phyloP scores from a whole-genome alignment of 2,329 filamentous ascomycete species.

The Ciborinia camelliae region DNA sequence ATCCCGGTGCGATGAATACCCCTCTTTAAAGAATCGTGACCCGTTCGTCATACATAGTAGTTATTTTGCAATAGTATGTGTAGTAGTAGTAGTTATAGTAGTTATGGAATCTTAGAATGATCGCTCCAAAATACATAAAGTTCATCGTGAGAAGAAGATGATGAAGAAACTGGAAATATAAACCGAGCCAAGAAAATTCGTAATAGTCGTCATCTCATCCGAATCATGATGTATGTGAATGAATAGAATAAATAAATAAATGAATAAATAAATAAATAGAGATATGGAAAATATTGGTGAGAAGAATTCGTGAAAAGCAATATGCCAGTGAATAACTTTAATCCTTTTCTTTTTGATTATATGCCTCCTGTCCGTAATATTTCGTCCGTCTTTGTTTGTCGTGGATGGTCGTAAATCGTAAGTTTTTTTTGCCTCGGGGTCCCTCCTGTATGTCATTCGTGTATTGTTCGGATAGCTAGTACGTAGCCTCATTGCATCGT shows the following conservation, averaged over 20 bases:
- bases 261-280: conserved; percentile 10
- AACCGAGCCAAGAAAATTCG: conserved; percentile 14
- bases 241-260: conserved; percentile 8
- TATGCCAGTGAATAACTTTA: neutral
- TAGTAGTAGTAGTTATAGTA: neutral
- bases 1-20: conserved; percentile 35
- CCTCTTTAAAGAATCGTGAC: conserved; percentile 26
- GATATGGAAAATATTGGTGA: conserved; percentile 21
- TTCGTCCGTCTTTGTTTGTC: conserved; percentile 7
- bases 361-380: neutral
- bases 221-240: conserved; percentile 21
- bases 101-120: neutral
- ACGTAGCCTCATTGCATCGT: neutral
- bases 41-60: conserved; percentile 26
- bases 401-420: conserved; percentile 15
- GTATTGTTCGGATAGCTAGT: neutral
- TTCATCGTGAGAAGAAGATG: conserved; percentile 3
- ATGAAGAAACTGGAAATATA: conserved; percentile 9
- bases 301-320: conserved; percentile 23
- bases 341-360: conserved; percentile 9
- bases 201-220: conserved; percentile 17
- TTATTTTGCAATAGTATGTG: conserved; percentile 23
- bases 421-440: conserved; percentile 16
- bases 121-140: neutral
- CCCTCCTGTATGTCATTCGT: conserved; percentile 4